Base-by-base conservation (phyloP, 352 stramenopile genomes). In the Phytophthora chlamydospora region DNA sequence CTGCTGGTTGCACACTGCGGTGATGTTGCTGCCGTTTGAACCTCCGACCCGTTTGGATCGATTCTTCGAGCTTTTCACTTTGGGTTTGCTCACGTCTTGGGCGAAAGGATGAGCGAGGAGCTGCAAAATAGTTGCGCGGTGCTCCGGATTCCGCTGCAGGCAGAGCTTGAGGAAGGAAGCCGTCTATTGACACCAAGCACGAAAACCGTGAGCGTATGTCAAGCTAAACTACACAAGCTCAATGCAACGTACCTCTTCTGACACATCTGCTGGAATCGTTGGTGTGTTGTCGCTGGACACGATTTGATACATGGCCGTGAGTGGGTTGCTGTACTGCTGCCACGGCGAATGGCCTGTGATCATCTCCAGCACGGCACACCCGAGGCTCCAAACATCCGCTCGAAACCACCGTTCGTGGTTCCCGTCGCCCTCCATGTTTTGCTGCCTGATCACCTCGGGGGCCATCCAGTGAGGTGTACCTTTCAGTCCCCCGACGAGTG, bases 91-190 rank as follows among this genome's bases (percentile, higher is more conserved):
- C 11, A 21, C 13, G 17, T 14, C 51, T 36, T 40, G 48, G 7
- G 99, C 58, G 66, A 99, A 99, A 4, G 83, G 78, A 60, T 98
- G 91, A 3, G 78, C 59, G 0, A 99, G 70, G n/a, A 99, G 75
- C 50, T 97, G 82, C 16, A 56, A 75, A 5, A 96, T 90, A 14
- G 75, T 93, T 4, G 95, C 91, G 39, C 97, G 80, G 16, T 96
- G 68, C 14, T 64, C 64, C 17, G 84, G 82, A 42, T 88, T 78
- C 9, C 84, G 82, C 32, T 90, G 84, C 8, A 93, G 64, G 48
- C 84, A 93, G 33, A 71, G 56, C 11, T 72, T 58, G 12, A 93
- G 54, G 52, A 93, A 93, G 1, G 68, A 79, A 5, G 65, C 53
- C 3, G 79, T 84, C 79, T 90, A 62, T 17, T 38, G 2, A 40